Evolutionary conservation across 192 early-diverging fungal species (phyloP), one percentile per base, ranked within the genome.

Genomic region (Martensiomyces pterosporus): DNA sequence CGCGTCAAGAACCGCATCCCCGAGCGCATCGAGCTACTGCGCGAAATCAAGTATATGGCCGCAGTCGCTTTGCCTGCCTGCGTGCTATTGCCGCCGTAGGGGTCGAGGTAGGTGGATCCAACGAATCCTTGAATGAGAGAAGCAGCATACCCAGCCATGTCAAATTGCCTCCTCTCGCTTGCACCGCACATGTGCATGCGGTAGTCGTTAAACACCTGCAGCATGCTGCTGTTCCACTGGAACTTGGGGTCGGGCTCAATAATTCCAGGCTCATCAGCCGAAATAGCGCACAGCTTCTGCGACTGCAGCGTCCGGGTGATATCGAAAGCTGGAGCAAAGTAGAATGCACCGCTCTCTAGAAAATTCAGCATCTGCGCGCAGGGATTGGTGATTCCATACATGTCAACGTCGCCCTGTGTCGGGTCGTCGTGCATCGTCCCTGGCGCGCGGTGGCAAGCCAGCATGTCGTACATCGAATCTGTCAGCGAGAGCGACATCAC

Each of bases 1-100:
- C 97, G 83, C 2, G 94, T 88, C 55, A 92, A 87, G 62, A 89
- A 96, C 33, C 97, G 79, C 25, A 92, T 96, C 5, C 97, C 97
- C 37, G 89, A 79, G 22, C 68, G 67, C 59, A 51, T 57, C 15
- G 67, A 61, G 58, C 69, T 63, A 35, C 49, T 60, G 15, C 75
- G 63, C 27, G 78, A 77, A 8, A 79, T 73, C 24, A 72, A 38
- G 25, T 57, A 59, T 3, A 72, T 45, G 25, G 57, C 52, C 26
- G 53, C 13, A 3, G 26, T 17, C 2, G 54, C 49, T 9, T 35
- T 41, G 2, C 18, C 35, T 3, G 48, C 12, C 15, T 33, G 32
- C 1, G 27, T 26, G 13, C 19, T 22, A 14, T 14, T n/a, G 2
- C 7, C n/a, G 14, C 19, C 12, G 38, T 19, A 9, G 10, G 45